These are phyloP conservation scores for Vanilla planifolia DNA, from an alignment of 106 monocot genomes.

Conservation along the genomic window DNA sequence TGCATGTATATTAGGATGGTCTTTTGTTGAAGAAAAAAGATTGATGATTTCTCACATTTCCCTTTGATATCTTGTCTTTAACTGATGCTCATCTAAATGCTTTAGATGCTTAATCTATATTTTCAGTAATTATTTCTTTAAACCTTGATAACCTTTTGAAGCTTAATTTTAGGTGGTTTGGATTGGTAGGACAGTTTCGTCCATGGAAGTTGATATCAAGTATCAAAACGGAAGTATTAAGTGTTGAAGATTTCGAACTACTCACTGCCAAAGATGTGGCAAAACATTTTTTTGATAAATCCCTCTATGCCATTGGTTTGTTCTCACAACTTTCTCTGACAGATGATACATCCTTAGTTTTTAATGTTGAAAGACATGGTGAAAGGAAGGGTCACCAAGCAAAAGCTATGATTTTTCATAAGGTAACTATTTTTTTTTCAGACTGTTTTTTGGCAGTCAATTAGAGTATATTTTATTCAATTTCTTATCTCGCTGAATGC, in stretches of 20 bases:
- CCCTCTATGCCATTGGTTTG: conserved; percentile 64
- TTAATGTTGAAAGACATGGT: conserved; percentile 61
- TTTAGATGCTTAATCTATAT: neutral
- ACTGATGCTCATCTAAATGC: no score
- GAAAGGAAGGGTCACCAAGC: conserved; percentile 34
- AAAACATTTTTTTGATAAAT: conserved; percentile 67
- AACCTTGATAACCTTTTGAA: conserved; percentile 2
- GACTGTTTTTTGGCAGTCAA: no score
- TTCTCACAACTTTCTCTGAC: conserved; percentile 55
- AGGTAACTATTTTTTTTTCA: conserved; percentile 14
- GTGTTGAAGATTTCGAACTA: conserved; percentile 55
- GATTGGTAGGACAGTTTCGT: conserved; percentile 64
- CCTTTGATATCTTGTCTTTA: no score
- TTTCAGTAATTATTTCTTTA: neutral
- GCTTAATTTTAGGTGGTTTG: conserved; percentile 55
- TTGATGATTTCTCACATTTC: no score
- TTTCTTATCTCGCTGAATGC: no score
- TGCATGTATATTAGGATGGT: no score
- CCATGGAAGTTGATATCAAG: conserved; percentile 67
- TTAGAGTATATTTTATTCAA: no score
- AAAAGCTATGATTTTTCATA: conserved; percentile 55
- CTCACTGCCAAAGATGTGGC: conserved; percentile 45
- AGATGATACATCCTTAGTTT: conserved; percentile 52
- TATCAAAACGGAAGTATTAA: conserved; percentile 45
- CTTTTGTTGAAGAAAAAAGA: no score